Percentiles rank a stretch among this genome's conserved stretches.
phyloP scores from a whole-genome alignment of 176 grass and related monocot species.

The Carex littledalei region DNA sequence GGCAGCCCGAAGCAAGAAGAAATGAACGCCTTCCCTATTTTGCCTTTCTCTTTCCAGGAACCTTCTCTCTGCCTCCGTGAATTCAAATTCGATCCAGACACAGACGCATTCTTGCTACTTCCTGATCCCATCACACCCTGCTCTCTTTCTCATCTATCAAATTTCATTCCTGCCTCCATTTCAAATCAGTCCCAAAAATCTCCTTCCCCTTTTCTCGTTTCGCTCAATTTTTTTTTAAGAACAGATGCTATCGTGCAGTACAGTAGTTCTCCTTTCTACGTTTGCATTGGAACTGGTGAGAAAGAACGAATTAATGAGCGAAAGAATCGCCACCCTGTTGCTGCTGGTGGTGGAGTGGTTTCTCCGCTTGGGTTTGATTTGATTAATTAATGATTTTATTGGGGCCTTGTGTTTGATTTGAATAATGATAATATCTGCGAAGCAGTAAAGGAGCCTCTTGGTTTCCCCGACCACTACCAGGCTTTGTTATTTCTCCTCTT shows the following conservation, averaged over 20 bases:
- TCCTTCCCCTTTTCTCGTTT: constrained; percentile 7
- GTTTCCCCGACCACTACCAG: not conserved
- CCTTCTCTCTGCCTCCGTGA: constrained; percentile 16
- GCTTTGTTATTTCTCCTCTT: not conserved
- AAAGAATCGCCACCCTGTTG: not conserved
- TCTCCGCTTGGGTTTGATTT: not conserved
- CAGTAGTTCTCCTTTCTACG: not conserved
- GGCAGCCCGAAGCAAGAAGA: constrained; percentile 69
- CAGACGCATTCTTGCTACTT: constrained; percentile 55
- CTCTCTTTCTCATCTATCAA: not conserved
- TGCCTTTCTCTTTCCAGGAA: constrained; percentile 13
- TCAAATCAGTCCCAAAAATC: not conserved
- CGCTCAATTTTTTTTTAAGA: not conserved
- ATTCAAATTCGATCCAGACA: constrained; percentile 6
- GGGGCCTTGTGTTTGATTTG: constrained; percentile 10
- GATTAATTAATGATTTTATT: constrained; percentile 17
- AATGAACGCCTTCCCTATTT: constrained; percentile 30
- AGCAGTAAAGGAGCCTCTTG: not conserved
- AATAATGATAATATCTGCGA: not conserved
- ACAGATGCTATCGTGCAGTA: not conserved
- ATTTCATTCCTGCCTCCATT: not conserved
- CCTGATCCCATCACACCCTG: constrained; percentile 36
- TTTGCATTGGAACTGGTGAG: not conserved
- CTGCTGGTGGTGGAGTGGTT: not conserved
- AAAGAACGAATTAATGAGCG: not conserved